Percentiles rank a stretch among this genome's conserved stretches.
phyloP scores from a whole-genome alignment of 75 land plant genomes.

The Pseudotsuga menziesii region DNA sequence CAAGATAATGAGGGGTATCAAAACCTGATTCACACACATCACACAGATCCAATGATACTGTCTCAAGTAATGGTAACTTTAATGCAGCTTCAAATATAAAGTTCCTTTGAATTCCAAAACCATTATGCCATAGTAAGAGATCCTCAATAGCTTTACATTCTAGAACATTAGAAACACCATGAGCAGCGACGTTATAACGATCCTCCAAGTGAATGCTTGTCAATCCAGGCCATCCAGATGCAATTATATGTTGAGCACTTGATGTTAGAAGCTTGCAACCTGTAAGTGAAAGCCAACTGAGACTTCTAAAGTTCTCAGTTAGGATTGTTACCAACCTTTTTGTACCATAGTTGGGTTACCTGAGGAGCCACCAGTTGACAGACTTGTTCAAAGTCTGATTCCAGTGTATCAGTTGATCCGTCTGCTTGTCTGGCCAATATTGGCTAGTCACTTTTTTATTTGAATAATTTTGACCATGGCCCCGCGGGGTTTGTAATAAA shows the following conservation, averaged over 20 bases:
- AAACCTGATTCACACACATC: conserved; percentile 43
- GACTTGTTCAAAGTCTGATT: too few species aligned
- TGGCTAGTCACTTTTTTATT: too few species aligned
- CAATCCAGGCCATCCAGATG: conserved; percentile 59
- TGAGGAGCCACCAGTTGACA: too few species aligned
- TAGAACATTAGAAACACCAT: conserved; percentile 32
- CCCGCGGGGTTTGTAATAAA: too few species aligned
- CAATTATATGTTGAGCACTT: conserved; percentile 51
- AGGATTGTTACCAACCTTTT: too few species aligned
- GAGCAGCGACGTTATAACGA: conserved; percentile 39
- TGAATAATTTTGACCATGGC: too few species aligned
- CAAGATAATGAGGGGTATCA: conserved; percentile 26
- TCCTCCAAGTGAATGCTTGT: conserved; percentile 44
- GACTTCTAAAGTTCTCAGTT: too few species aligned
- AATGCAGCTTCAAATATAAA: conserved; percentile 45
- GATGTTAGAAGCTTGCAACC: too few species aligned
- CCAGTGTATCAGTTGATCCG: too few species aligned
- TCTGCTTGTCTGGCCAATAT: too few species aligned
- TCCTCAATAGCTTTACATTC: conserved; percentile 44
- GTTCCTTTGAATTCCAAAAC: conserved; percentile 33
- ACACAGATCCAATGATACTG: conserved; percentile 43
- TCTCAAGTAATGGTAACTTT: conserved; percentile 42
- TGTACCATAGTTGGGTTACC: too few species aligned
- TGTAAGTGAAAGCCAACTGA: too few species aligned
- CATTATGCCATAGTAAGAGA: conserved; percentile 48